These are phyloP conservation scores for Lactifluus rugatus DNA, from an alignment of 768 basidiomycete species.

Conservation along the genomic window DNA sequence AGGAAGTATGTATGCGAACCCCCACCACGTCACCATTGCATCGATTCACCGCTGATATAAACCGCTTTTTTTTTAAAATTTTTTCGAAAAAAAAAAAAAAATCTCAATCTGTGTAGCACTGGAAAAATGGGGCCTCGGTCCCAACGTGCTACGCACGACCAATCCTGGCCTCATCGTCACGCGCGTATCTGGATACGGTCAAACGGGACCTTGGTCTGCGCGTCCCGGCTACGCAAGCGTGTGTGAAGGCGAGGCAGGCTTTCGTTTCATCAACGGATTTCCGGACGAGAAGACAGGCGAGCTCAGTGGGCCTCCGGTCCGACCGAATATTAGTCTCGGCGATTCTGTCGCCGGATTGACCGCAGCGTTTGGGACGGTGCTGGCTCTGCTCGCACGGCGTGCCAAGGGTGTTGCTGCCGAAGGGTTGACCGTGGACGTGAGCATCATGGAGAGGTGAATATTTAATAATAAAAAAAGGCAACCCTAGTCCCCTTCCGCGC, in stretches of 20 bases:
- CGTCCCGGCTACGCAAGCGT: slow-evolving; percentile 67
- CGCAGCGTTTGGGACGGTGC: slow-evolving; percentile 63
- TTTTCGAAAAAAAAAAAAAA: too few species aligned
- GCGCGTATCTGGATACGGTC: slow-evolving; percentile 70
- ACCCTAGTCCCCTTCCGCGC: neutral
- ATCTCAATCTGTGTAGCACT: slow-evolving; percentile 41
- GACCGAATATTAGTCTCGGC: slow-evolving; percentile 65
- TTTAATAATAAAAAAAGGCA: too few species aligned
- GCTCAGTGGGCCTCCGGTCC: slow-evolving; percentile 51
- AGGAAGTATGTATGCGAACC: slow-evolving; percentile 37
- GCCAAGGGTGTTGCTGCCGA: slow-evolving; percentile 27
- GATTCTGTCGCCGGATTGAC: slow-evolving; percentile 65
- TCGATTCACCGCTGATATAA: neutral
- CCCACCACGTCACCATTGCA: too few species aligned
- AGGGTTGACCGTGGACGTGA: slow-evolving; percentile 61
- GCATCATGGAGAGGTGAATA: slow-evolving; percentile 62
- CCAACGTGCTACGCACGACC: slow-evolving; percentile 48
- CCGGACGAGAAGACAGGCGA: slow-evolving; percentile 44
- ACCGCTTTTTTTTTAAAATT: neutral
- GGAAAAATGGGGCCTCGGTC: slow-evolving; percentile 61
- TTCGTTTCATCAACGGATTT: slow-evolving; percentile 62
- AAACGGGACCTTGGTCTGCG: slow-evolving; percentile 63
- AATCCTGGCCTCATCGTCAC: slow-evolving; percentile 88
- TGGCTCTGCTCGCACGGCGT: slow-evolving; percentile 47
- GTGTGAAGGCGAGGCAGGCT: slow-evolving; percentile 68